These are phyloP conservation scores for Aspergillus funiculosus DNA, from an alignment of 495 filamentous ascomycete species.

Conservation along the genomic window DNA sequence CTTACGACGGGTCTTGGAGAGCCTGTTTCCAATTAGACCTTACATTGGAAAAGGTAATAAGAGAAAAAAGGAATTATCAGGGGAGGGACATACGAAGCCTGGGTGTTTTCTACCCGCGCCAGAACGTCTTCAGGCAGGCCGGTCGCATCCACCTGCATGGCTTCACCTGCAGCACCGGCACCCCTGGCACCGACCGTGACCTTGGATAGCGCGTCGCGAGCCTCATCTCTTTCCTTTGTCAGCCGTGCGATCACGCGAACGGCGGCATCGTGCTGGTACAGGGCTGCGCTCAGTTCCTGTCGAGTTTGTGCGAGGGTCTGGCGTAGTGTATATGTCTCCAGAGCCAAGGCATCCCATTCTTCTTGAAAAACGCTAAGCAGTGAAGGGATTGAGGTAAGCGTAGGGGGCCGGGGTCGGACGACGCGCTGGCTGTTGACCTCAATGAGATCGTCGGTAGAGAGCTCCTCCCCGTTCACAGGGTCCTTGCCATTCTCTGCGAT, in stretches of 20 bases:
- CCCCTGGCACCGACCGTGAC: constrained; percentile 63
- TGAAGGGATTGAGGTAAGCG: constrained; percentile 94
- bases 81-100: constrained; percentile 59
- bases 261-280: constrained; percentile 96
- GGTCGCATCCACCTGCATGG: constrained; percentile 82
- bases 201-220: constrained; percentile 83
- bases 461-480: constrained; percentile 83
- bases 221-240: constrained; percentile 85
- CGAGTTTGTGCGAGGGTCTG: constrained; percentile 83
- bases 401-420: constrained; percentile 84
- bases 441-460: constrained; percentile 80
- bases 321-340: constrained; percentile 83
- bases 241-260: constrained; percentile 86
- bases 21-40: constrained; percentile 44
- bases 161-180: constrained; percentile 54
- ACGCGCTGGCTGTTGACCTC: constrained; percentile 75
- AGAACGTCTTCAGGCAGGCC: constrained; percentile 65
- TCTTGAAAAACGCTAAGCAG: constrained; percentile 94
- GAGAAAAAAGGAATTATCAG: neutral
- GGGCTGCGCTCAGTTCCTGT: constrained; percentile 85
- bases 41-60: neutral
- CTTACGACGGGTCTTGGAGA: constrained; percentile 81
- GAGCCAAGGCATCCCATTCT: constrained; percentile 91
- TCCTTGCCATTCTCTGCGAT: constrained; percentile 92
- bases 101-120: constrained; percentile 69